phyloP scores from a whole-genome alignment of 495 filamentous ascomycete genomes.

The Aspergillus mulundensis region DNA sequence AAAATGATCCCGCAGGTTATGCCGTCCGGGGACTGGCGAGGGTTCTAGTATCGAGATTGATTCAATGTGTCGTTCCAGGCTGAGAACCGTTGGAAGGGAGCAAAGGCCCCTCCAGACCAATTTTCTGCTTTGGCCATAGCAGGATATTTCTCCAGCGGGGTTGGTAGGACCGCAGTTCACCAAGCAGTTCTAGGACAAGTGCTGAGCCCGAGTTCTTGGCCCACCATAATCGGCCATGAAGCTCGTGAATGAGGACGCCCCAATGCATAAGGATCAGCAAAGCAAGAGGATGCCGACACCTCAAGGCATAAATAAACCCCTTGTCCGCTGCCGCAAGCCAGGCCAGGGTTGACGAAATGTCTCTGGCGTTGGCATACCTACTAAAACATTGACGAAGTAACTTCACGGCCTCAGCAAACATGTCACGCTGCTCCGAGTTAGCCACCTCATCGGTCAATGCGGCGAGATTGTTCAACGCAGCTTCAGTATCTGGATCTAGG shows the following conservation, averaged over 20 bases:
- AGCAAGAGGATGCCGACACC: conserved; percentile 28
- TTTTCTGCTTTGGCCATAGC: conserved; percentile 31
- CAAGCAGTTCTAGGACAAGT: conserved; percentile 29
- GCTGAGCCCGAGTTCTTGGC: conserved; percentile 30
- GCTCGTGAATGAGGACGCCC: conserved; percentile 30
- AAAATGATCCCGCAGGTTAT: background rate
- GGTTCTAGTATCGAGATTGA: background rate
- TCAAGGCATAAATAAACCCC: conserved; percentile 31
- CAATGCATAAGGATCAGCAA: conserved; percentile 39
- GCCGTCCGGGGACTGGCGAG: background rate
- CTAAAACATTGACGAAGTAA: conserved; percentile 29
- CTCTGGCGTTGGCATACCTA: conserved; percentile 17
- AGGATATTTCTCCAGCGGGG: conserved; percentile 23
- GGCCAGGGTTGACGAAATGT: conserved; percentile 30
- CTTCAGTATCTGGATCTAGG: conserved; percentile 25
- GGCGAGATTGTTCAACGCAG: conserved; percentile 25
- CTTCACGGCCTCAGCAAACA: conserved; percentile 29
- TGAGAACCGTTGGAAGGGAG: background rate
- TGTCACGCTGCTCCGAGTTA: conserved; percentile 25
- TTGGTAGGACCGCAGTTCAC: conserved; percentile 18
- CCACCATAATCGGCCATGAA: conserved; percentile 39
- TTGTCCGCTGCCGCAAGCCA: conserved; percentile 37
- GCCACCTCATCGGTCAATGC: conserved; percentile 25
- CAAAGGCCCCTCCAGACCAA: conserved; percentile 21
- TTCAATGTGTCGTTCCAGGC: background rate